These are phyloP conservation scores for Pseudocercospora vitis DNA, from an alignment of 2,329 filamentous ascomycete genomes.

Conservation along the genomic window DNA sequence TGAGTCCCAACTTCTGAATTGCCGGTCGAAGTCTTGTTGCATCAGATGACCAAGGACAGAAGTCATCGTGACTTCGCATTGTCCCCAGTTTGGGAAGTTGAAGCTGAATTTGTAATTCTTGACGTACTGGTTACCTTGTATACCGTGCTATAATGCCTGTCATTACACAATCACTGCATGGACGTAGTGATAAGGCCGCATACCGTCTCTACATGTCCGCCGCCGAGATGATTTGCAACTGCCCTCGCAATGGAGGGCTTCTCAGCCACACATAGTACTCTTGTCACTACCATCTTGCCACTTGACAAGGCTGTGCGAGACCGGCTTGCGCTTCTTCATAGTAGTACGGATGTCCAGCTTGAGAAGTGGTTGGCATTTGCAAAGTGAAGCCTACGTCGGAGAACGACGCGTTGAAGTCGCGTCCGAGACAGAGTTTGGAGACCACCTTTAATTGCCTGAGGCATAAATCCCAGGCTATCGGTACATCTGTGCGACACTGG, in stretches of 20 bases:
- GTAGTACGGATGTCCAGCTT: background rate
- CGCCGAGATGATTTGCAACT: conserved; percentile 84
- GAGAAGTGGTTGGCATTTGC: background rate
- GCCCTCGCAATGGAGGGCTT: conserved; percentile 96
- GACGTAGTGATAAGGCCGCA: conserved; percentile 38
- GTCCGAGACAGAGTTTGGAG: background rate
- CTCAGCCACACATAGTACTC: conserved; percentile 74
- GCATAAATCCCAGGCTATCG: too few relatives aligned
- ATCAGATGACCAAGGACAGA: conserved; percentile 88
- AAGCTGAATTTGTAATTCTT: conserved; percentile 95
- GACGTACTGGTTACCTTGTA: conserved; percentile 69
- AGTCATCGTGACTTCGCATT: conserved; percentile 87
- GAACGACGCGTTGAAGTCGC: background rate
- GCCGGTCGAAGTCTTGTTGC: conserved; percentile 69
- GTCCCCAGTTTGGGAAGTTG: conserved; percentile 79
- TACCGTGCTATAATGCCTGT: conserved; percentile 57
- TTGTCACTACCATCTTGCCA: conserved; percentile 43
- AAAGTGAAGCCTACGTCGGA: background rate
- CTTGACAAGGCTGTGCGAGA: conserved; percentile 1
- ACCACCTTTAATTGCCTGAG: background rate
- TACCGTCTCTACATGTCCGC: conserved; percentile 70
- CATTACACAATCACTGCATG: background rate
- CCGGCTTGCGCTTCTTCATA: conserved; percentile 11
- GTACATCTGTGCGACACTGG: too few relatives aligned
- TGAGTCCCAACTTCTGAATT: conserved; percentile 76